A percentile compares a stretch with the other conserved stretches of the same genome.
Evolutionary conservation across 345 rosid species (phyloP).

Genomic region (Corchorus olitorius): DNA sequence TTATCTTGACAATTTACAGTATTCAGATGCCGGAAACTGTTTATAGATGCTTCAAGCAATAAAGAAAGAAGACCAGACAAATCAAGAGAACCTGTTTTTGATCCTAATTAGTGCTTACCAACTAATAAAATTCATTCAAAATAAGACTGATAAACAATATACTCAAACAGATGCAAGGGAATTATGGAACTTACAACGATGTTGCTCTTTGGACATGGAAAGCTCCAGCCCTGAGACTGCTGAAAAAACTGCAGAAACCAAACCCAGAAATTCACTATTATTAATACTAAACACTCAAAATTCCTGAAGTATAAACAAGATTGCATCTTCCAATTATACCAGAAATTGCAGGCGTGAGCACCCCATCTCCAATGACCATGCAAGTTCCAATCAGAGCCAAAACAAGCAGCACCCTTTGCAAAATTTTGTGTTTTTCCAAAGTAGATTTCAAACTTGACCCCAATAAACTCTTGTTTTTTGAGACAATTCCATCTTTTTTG

Average conservation of each 20-base stretch:
- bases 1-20: not conserved
- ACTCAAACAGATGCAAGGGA: not conserved
- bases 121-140: not conserved
- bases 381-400: conserved; percentile 86
- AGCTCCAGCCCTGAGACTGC: conserved; percentile 87
- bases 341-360: conserved; percentile 84
- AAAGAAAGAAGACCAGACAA: not conserved
- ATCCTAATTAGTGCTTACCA: not conserved
- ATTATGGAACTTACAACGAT: conserved; percentile 58
- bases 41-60: conserved; percentile 15
- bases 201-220: conserved; percentile 74
- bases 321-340: conserved; percentile 38
- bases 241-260: conserved; percentile 71
- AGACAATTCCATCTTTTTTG: conserved; percentile 39
- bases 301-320: conserved; percentile 2
- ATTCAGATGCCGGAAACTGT: conserved; percentile 17
- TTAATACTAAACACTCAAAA: not conserved
- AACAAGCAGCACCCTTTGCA: conserved; percentile 70
- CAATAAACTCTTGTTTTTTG: conserved; percentile 26
- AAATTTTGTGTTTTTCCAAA: conserved; percentile 62
- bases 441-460: conserved; percentile 64
- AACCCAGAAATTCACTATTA: conserved; percentile 13
- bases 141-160: not conserved
- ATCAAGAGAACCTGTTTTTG: not conserved
- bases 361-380: conserved; percentile 97